Percentiles rank a stretch among this genome's conserved stretches.
These are phyloP conservation scores for Camellia sinensis DNA, from an alignment of 148 eudicot genomes.

Conservation along the genomic window DNA sequence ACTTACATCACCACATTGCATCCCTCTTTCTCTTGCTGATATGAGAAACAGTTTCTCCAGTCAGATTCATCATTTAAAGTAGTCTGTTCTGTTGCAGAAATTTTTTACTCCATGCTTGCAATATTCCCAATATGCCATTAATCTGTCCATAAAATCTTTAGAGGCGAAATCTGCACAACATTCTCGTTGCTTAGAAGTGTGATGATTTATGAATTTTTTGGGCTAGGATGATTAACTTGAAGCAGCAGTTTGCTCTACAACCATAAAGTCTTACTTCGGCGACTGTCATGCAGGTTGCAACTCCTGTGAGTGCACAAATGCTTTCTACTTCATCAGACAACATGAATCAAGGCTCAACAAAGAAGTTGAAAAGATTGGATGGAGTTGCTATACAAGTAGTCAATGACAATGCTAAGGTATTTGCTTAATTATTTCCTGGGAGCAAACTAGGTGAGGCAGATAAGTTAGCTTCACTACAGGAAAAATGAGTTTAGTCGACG, in stretches of 20 bases:
- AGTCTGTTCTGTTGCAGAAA: background rate
- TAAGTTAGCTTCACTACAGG: background rate
- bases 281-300: conserved; percentile 39
- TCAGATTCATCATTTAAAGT: background rate
- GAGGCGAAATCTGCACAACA: background rate
- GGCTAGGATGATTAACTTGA: too few species aligned
- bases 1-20: background rate
- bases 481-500: too few species aligned
- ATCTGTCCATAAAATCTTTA: background rate
- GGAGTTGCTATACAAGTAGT: conserved; percentile 24
- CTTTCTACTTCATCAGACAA: conserved; percentile 37
- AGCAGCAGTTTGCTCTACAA: too few species aligned
- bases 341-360: conserved; percentile 31
- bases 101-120: too few species aligned
- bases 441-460: background rate
- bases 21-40: background rate
- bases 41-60: background rate
- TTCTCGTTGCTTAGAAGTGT: too few species aligned
- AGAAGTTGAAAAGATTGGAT: conserved; percentile 43
- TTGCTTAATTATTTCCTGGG: background rate
- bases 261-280: background rate
- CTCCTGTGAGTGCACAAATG: conserved; percentile 42
- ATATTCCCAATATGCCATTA: too few species aligned
- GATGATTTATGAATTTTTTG: too few species aligned
- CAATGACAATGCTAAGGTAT: conserved; percentile 33